Evolutionary conservation across 345 rosid genomes (phyloP), one percentile per base, ranked within the genome.

Genomic region (Clausena lansium): DNA sequence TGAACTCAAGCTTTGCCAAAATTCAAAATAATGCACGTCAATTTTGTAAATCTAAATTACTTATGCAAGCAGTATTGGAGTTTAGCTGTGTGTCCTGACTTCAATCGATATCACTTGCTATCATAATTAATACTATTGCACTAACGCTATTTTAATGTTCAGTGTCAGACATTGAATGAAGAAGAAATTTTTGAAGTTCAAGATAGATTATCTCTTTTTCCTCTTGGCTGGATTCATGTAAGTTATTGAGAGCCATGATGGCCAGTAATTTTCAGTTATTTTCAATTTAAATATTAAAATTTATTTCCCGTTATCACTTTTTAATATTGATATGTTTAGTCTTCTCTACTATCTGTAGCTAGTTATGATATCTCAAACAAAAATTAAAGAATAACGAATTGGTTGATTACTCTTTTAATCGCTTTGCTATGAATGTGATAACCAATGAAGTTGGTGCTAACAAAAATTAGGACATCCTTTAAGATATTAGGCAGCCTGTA

Each of bases 181-280:
- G 97, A 96, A 85, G 97, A 94, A 82, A 94, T 94, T 73, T 96
- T 94, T 58, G 98, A 96, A 89, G 91, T 92, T 79, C 99, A 96
- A 65, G 98, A 94, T 79, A 89, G 75, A 77, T 77, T 91, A 73
- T 92, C 97, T 28, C 95, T 94, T 79, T 90, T 96, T 70, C 91
- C 97, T 38, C 92, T 96, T 80, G 97, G 98, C 33, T 96, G 99
- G 99, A 96, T 96, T 83, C 97, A 92, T 83, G 98, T 92, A 88
- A 90, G 93, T 87, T 77, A 45, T 28, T 38, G 62, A 70, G 45
- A 24, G 32, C 76, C 50, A 41, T 60, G 76, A 71, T 30, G 71
- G 63, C 59, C 33, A 11, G 32, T n/a, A 38, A 61, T 60, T 47
- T n/a, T 39, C 8, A 22, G 41, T 25, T 28, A 66, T 35, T 47